Evolutionary conservation across 1,284 basidiomycete genomes (phyloP).

Genomic region (Trichosporon asahii): DNA sequence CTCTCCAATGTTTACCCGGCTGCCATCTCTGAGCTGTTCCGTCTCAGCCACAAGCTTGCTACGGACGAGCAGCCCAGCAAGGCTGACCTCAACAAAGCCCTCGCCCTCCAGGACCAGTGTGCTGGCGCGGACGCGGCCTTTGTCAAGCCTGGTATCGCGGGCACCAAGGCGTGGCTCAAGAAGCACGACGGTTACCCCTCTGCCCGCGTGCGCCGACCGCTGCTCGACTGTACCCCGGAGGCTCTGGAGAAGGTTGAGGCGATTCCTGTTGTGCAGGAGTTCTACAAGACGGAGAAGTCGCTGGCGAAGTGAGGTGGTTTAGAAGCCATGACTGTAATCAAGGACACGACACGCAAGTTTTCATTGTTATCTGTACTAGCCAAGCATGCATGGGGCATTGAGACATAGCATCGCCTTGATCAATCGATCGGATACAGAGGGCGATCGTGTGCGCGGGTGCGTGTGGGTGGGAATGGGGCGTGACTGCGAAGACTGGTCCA

Average conservation of each 20-base stretch:
- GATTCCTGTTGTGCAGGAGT: slow-evolving; percentile 64
- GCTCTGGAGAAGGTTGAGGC: slow-evolving; percentile 63
- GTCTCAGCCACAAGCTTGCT: slow-evolving; percentile 57
- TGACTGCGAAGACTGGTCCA: neutral
- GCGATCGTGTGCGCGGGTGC: neutral
- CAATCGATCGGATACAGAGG: neutral
- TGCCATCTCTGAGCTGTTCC: slow-evolving; percentile 63
- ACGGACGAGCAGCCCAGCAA: slow-evolving; percentile 56
- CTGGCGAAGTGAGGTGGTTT: slow-evolving; percentile 40
- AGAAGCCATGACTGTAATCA: neutral
- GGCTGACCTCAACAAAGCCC: slow-evolving; percentile 65
- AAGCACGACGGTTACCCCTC: slow-evolving; percentile 62
- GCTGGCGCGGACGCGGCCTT: slow-evolving; percentile 76
- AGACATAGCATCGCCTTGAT: neutral
- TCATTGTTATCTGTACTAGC: neutral
- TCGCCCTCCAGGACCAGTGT: slow-evolving; percentile 71
- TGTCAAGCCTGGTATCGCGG: slow-evolving; percentile 70
- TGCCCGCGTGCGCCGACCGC: slow-evolving; percentile 68
- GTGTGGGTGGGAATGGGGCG: neutral
- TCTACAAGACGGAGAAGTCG: slow-evolving; percentile 65
- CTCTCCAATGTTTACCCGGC: slow-evolving; percentile 71
- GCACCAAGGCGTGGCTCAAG: slow-evolving; percentile 74
- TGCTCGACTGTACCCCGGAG: slow-evolving; percentile 62
- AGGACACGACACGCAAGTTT: neutral
- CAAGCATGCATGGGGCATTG: slow-evolving; percentile 1